phyloP scores from a whole-genome alignment of 257 asterid genomes.

The Verbascum thapsus region DNA sequence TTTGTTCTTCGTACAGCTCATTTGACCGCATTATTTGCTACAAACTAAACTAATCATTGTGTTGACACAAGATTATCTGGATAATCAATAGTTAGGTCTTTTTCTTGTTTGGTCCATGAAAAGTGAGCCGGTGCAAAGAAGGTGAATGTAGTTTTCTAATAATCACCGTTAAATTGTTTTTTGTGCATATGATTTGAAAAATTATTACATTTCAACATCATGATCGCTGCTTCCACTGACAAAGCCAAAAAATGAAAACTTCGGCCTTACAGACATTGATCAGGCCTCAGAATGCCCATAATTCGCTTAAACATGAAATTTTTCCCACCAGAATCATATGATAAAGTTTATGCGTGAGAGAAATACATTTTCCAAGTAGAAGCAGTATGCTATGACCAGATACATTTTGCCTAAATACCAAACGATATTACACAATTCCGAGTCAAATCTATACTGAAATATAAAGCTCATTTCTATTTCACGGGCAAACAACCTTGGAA shows the following conservation, averaged over 20 bases:
- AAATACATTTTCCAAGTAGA: not conserved
- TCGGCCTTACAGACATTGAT: too few relatives aligned
- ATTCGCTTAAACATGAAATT: not conserved
- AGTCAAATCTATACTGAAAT: not conserved
- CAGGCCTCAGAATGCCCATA: not conserved
- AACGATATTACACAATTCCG: not conserved
- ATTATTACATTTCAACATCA: not conserved
- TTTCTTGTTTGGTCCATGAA: too few relatives aligned
- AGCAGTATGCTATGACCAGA: not conserved
- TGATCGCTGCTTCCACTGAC: not conserved
- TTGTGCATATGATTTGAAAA: too few relatives aligned
- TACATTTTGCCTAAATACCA: slow-evolving; percentile 5
- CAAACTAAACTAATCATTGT: not conserved
- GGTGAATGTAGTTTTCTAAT: too few relatives aligned
- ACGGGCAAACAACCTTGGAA: not conserved
- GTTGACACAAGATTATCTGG: not conserved
- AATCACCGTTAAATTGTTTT: too few relatives aligned
- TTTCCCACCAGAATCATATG: not conserved
- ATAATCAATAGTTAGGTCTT: too few relatives aligned
- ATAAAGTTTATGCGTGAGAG: not conserved
- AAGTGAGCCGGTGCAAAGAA: too few relatives aligned
- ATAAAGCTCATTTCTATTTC: not conserved
- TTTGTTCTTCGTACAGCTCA: not conserved
- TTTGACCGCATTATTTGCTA: not conserved
- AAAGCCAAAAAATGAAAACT: not conserved